Evolutionary conservation across 2,329 filamentous ascomycete species (phyloP).

Genomic region (Aspergillus sp.): DNA sequence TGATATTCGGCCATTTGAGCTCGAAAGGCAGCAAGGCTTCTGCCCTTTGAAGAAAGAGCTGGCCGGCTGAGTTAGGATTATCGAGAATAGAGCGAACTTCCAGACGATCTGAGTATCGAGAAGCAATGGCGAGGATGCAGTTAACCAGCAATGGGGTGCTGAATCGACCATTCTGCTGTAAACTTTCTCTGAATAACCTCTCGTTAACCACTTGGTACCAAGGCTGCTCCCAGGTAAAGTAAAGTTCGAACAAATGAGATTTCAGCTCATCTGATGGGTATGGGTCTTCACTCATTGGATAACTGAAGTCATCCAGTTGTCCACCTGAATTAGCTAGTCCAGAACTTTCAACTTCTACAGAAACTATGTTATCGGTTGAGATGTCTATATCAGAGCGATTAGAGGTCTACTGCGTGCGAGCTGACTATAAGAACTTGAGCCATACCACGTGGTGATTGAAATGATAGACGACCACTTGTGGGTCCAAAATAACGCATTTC

Average conservation of each 20-base stretch:
- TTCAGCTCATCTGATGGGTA: background rate
- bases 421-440: background rate
- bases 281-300: background rate
- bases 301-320: background rate
- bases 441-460: background rate
- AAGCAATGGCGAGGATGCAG: slow-evolving; percentile 36
- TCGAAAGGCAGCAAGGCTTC: background rate
- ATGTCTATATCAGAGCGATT: background rate
- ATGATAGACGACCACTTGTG: background rate
- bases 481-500: background rate
- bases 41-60: background rate
- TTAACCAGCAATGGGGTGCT: slow-evolving; percentile 9
- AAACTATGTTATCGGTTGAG: background rate
- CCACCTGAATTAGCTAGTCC: no score
- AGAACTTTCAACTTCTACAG: background rate
- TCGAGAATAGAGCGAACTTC: slow-evolving; percentile 31
- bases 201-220: background rate
- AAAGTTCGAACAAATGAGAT: background rate
- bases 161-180: background rate
- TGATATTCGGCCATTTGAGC: background rate
- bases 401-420: background rate
- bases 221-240: background rate
- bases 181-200: background rate
- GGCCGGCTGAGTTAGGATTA: slow-evolving; percentile 36
- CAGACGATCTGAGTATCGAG: slow-evolving; percentile 32